Evolutionary conservation across 441 rosid genomes (phyloP).

Genomic region (Syzygium malaccense): DNA sequence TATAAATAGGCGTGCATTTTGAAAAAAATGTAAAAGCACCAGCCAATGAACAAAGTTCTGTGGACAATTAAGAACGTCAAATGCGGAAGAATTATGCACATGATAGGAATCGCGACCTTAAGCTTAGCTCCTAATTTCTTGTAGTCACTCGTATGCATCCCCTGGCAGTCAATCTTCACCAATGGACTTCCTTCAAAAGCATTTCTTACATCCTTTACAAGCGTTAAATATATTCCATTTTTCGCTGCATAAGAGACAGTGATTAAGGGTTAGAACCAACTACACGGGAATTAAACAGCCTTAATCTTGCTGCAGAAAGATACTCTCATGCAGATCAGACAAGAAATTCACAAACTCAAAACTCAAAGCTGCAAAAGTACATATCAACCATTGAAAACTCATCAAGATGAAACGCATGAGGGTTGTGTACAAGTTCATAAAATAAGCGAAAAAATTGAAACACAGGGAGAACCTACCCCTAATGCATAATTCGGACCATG

Average conservation of each 20-base stretch:
- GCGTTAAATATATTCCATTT: slow-evolving; percentile 71
- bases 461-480: background rate
- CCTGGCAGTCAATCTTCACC: slow-evolving; percentile 78
- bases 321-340: background rate
- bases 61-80: background rate
- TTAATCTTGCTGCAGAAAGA: background rate
- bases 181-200: slow-evolving; percentile 82
- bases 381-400: background rate
- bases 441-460: background rate
- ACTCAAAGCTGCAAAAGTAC: background rate
- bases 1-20: background rate
- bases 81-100: background rate
- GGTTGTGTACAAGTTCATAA: background rate
- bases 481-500: background rate
- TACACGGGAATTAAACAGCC: background rate
- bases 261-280: background rate
- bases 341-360: background rate
- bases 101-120: slow-evolving; percentile 30
- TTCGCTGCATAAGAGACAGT: slow-evolving; percentile 41
- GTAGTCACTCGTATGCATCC: slow-evolving; percentile 77
- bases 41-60: background rate
- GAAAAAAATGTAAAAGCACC: background rate
- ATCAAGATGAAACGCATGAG: background rate
- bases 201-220: slow-evolving; percentile 72
- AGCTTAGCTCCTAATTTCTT: slow-evolving; percentile 94